Base-by-base conservation (phyloP, 2,329 filamentous ascomycete genomes). In the Stemphylium beticola region DNA sequence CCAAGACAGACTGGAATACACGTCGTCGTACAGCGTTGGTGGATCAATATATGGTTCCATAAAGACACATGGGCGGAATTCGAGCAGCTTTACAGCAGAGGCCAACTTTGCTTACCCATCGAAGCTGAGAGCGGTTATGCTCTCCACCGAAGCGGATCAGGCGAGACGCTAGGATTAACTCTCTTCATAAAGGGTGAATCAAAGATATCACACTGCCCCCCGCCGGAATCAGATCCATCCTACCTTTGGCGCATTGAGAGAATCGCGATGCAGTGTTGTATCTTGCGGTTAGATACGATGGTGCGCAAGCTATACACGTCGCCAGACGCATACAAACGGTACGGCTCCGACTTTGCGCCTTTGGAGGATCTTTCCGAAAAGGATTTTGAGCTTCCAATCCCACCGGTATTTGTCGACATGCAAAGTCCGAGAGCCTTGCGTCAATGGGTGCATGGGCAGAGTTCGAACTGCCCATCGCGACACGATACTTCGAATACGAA, bases 11-110 rank as follows among this genome's bases (percentile, higher is more conserved):
- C 14, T 6, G 20, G 31, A 4, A 37, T 4, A 22, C n/a, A 11
- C 49, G 41, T 54, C 5, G 34, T 54, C 1, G 31, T 57, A 12
- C 54, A 50, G 15, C 18, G 33, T 4, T 57, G 50, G 50, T 57
- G 54, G 45, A 14, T 54, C 20, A 31, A 42, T 17, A 40, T 45
- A 4, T 57, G 34, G 39, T 57, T 49, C 14, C 31, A 32, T 5
- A 36, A 49, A 14, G 34, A 37, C 10, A 43, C 20, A 6, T 57
- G 50, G 54, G 22, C 29, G 8, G 5, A 50, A 20, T 57, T 57
- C 20, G 11, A 14, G 26, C 18, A 17, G 10, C 17, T 53, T 15
- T 26, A 40, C 22, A 11, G 11, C 3, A 1, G 12, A 10, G 38
- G 49, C 2, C 14, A 53, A 47, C 14, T 57, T 12, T 17, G 18